phyloP scores from a whole-genome alignment of 129 eudicot genomes.

The Deinandra increscens region DNA sequence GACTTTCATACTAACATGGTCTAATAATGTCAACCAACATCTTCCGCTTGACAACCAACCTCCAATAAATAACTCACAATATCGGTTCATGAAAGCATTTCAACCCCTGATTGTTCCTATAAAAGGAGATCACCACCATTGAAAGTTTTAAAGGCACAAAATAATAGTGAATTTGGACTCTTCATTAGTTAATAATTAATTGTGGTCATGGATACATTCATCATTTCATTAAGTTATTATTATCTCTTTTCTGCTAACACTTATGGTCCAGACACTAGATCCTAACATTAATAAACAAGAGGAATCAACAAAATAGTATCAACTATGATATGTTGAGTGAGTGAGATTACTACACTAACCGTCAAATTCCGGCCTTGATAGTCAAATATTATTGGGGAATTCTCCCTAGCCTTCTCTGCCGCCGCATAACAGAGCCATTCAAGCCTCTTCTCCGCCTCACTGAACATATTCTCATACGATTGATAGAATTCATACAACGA shows the following conservation, averaged over 20 bases:
- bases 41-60: too few species aligned
- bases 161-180: too few species aligned
- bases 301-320: conserved; percentile 2
- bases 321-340: neutral
- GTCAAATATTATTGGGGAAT: too few species aligned
- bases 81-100: too few species aligned
- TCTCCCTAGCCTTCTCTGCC: conserved; percentile 57
- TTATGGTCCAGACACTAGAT: neutral
- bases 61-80: too few species aligned
- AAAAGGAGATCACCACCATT: too few species aligned
- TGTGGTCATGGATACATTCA: too few species aligned
- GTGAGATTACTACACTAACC: conserved; percentile 34
- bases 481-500: conserved; percentile 73
- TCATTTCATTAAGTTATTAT: neutral
- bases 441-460: conserved; percentile 68
- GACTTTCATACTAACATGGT: neutral
- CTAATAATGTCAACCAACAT: too few species aligned
- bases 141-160: too few species aligned
- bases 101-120: too few species aligned
- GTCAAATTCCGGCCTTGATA: too few species aligned
- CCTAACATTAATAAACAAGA: conserved; percentile 15
- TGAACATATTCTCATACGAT: conserved; percentile 67
- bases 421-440: conserved; percentile 78
- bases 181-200: neutral
- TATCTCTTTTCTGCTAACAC: neutral